A percentile compares a stretch with the other conserved stretches of the same genome.
These are phyloP conservation scores for Hypoxylon sp. DNA, from an alignment of 2,329 filamentous ascomycete genomes.

Conservation along the genomic window DNA sequence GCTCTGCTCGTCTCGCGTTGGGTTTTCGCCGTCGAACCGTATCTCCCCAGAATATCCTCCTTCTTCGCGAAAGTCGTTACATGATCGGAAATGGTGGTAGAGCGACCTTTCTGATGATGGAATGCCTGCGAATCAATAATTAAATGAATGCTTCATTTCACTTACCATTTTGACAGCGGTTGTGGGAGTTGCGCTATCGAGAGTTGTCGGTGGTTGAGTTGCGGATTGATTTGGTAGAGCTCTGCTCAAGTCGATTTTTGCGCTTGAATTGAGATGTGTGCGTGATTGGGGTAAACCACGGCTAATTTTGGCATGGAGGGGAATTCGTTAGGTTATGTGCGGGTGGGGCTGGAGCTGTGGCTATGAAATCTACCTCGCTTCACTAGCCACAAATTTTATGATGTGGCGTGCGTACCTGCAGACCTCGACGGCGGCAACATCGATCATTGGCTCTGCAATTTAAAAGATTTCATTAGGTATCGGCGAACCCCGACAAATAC, in stretches of 20 bases:
- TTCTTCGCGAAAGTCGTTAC: slow-evolving; percentile 17
- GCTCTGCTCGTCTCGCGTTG: slow-evolving; percentile 11
- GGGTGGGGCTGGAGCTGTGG: slow-evolving; percentile 5
- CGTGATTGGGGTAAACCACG: slow-evolving; percentile 39
- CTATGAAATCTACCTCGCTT: background rate
- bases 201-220: slow-evolving; percentile 44
- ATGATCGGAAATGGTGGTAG: background rate
- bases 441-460: slow-evolving; percentile 10
- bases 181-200: slow-evolving; percentile 58
- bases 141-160: slow-evolving; percentile 52
- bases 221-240: slow-evolving; percentile 38
- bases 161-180: slow-evolving; percentile 63
- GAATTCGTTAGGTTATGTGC: background rate
- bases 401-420: slow-evolving; percentile 5
- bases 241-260: slow-evolving; percentile 36
- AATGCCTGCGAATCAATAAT: slow-evolving; percentile 30
- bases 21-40: slow-evolving; percentile 5
- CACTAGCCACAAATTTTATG: background rate
- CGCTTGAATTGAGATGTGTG: slow-evolving; percentile 43
- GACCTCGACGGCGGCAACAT: slow-evolving; percentile 8
- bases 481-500: background rate
- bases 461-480: background rate
- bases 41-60: slow-evolving; percentile 7
- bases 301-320: slow-evolving; percentile 34
- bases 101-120: background rate